Conservation (phyloP, 306 rosid genomes). For the Dalbergia cultrata region DNA sequence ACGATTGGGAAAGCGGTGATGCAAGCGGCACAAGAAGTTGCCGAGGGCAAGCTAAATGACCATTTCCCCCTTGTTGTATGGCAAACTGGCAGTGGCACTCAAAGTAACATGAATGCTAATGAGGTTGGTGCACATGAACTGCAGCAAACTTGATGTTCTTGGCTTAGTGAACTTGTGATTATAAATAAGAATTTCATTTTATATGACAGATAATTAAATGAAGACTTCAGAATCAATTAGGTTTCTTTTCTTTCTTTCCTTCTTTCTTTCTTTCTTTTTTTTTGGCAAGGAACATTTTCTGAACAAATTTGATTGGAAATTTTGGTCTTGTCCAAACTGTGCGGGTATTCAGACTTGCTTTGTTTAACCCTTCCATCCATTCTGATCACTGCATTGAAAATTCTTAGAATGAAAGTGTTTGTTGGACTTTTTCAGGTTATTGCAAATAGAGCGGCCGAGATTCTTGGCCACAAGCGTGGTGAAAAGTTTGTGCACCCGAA, state of each 20-base stretch:
- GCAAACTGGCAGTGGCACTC: conserved; percentile 99
- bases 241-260: background rate
- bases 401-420: conserved; percentile 4
- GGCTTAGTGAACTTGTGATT: conserved; percentile 6
- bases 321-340: conserved; percentile 5
- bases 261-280: background rate
- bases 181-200: conserved; percentile 4
- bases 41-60: conserved; percentile 93
- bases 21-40: conserved; percentile 96
- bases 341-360: background rate
- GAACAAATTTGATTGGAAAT: background rate
- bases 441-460: conserved; percentile 97
- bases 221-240: conserved; percentile 21
- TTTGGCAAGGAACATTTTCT: background rate
- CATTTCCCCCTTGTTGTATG: conserved; percentile 98
- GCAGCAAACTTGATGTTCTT: background rate
- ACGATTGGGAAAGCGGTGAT: conserved; percentile 85
- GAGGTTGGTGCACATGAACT: conserved; percentile 60
- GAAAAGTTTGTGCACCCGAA: conserved; percentile 95
- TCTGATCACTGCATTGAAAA: conserved; percentile 22
- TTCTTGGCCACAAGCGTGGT: conserved; percentile 93
- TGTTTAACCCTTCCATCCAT: conserved; percentile 8
- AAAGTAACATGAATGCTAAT: conserved; percentile 98
- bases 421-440: conserved; percentile 69
- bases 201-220: background rate